Evolutionary conservation across 2,329 filamentous ascomycete genomes (phyloP).

Genomic region (Parafenestella ontariensis): DNA sequence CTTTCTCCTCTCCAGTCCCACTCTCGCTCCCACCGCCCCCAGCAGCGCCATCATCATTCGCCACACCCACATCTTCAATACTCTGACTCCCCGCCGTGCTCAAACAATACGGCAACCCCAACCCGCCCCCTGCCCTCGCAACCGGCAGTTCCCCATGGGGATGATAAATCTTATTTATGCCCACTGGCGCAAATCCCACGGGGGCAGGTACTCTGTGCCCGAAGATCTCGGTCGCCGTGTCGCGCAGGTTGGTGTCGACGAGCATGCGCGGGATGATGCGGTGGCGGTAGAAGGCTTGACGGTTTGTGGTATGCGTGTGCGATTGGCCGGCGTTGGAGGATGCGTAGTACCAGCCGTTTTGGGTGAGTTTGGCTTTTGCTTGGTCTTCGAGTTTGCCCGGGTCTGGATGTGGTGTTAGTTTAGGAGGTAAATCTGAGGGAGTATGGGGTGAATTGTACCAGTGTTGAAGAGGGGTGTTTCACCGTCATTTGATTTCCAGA

Average conservation of each 20-base stretch:
- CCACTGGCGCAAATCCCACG: slow-evolving; percentile 70
- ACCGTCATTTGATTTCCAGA: slow-evolving; percentile 62
- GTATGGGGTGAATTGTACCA: slow-evolving; percentile 35
- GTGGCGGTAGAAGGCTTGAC: slow-evolving; percentile 69
- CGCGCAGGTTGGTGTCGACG: slow-evolving; percentile 64
- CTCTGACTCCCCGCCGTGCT: slow-evolving; percentile 63
- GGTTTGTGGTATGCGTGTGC: slow-evolving; percentile 63
- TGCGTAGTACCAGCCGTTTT: slow-evolving; percentile 66
- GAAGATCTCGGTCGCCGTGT: slow-evolving; percentile 66
- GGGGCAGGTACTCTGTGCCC: slow-evolving; percentile 66
- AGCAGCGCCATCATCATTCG: slow-evolving; percentile 56
- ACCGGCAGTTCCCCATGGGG: slow-evolving; percentile 65
- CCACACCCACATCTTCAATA: slow-evolving; percentile 65
- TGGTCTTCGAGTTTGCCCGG: slow-evolving; percentile 66
- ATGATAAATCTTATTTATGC: slow-evolving; percentile 72
- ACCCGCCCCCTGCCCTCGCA: slow-evolving; percentile 65
- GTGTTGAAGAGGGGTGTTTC: slow-evolving; percentile 61
- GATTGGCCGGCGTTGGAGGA: slow-evolving; percentile 65
- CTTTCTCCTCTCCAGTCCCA: slow-evolving; percentile 7
- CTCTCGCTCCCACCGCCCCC: not conserved
- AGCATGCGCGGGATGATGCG: slow-evolving; percentile 68
- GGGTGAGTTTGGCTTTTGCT: slow-evolving; percentile 63
- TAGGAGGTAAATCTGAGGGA: too few relatives aligned
- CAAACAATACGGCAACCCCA: slow-evolving; percentile 66
- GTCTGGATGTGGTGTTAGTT: too few relatives aligned